Base-by-base conservation (phyloP, 306 rosid species). In the Malus sieversii region DNA sequence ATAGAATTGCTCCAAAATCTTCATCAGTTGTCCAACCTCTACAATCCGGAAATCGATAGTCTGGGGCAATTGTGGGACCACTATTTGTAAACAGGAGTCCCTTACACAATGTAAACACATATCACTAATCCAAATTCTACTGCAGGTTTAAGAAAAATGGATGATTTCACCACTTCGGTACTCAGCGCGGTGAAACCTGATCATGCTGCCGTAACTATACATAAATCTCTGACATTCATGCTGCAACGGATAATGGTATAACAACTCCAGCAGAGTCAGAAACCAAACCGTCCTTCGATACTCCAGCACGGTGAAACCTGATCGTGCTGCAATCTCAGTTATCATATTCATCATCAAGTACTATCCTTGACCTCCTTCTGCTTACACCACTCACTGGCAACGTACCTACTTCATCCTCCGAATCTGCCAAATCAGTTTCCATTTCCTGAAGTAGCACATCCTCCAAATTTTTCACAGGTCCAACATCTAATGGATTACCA, bases 361-460 rank as follows among this genome's bases (percentile, higher is more conserved):
- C 90, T 96, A 90, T 88, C 84, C 95, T 88, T 79, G 82, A 84
- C 87, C 79, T 90, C 83, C 97, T 91, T 88, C 90, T 88, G 58
- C 79, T 81, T 61, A 72, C 71, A 66, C 78, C 81, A 75, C 78
- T 87, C 25, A 77, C 78, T 70, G 85, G 75, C 45, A 79, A 23
- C 63, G 51, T 84, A 77, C 29, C 62, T 79, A 71, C 78, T 75
- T 94, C 98, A 82, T 88, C 90, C 27, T 82, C 96, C 45, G 91
- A 88, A 85, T 91, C 97, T 71, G 44, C 92, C 84, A 94, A 73
- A 35, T 86, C 93, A 67, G 72, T 68, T 42, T 72, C 88, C 81
- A 79, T 77, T 27, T 61, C 75, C 72, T 78, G 79, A 72, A 71
- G 1, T 45, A 46, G 67, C 71, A 64, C 27, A 73, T 63, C 75